phyloP scores from a whole-genome alignment of 306 rosid species.

The Medicago ruthenica region DNA sequence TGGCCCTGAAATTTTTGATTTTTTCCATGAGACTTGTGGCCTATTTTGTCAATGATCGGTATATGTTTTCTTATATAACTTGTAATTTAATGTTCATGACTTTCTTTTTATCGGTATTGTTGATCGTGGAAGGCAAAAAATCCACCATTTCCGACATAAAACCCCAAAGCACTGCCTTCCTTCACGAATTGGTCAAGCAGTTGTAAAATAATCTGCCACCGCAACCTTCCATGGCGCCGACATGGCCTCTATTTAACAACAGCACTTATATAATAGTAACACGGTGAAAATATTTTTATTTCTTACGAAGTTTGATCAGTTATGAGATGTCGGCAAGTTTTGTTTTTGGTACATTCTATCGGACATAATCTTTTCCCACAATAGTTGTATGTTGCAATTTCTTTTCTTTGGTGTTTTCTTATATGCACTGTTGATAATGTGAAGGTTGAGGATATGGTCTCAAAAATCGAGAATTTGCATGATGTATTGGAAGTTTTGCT shows the following conservation, averaged over 20 bases:
- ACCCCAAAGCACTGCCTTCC: neutral
- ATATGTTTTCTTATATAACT: neutral
- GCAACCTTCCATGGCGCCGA: neutral
- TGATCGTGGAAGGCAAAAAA: neutral
- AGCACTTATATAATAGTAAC: constrained; percentile 2
- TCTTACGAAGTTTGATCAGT: neutral
- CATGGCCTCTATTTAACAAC: neutral
- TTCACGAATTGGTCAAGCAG: neutral
- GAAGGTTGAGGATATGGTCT: constrained; percentile 80
- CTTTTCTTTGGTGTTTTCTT: constrained; percentile 9
- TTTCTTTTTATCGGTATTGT: neutral
- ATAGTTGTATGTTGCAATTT: constrained; percentile 26
- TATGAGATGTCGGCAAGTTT: neutral
- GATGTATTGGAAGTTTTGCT: constrained; percentile 58
- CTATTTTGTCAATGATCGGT: too few relatives aligned
- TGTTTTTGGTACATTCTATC: neutral
- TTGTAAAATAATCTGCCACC: neutral
- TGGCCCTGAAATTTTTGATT: neutral
- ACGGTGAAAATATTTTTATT: neutral
- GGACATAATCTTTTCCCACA: constrained; percentile 13
- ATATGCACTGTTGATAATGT: constrained; percentile 42
- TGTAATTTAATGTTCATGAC: neutral
- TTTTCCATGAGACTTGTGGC: too few relatives aligned
- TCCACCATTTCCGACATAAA: neutral
- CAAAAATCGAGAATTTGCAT: constrained; percentile 64